Evolutionary conservation across 2,329 filamentous ascomycete species (phyloP).

Genomic region (Diaporthe citriasiana): DNA sequence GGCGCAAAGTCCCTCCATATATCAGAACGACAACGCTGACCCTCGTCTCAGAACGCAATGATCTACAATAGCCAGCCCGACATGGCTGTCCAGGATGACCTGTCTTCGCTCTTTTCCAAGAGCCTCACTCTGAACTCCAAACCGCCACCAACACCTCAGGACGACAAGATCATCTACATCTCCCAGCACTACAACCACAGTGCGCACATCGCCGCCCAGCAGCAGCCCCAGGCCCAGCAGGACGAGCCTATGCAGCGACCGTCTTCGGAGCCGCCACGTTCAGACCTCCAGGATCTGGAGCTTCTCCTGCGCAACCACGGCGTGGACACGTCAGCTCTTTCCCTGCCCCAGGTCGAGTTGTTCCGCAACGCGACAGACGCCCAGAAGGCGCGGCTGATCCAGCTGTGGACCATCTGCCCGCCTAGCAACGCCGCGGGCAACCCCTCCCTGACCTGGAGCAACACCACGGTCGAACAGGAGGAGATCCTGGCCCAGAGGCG

Average conservation of each 20-base stretch:
- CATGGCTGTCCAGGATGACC: slow-evolving; percentile 83
- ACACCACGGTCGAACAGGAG: slow-evolving; percentile 69
- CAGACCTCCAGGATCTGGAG: slow-evolving; percentile 66
- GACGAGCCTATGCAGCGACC: slow-evolving; percentile 53
- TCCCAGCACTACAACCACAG: slow-evolving; percentile 90
- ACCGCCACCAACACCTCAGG: slow-evolving; percentile 51
- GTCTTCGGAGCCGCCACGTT: slow-evolving; percentile 65
- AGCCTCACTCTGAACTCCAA: slow-evolving; percentile 76
- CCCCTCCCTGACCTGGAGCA: slow-evolving; percentile 66
- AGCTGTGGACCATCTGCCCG: slow-evolving; percentile 88
- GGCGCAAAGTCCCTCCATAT: slow-evolving; percentile 15
- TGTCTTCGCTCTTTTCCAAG: slow-evolving; percentile 82
- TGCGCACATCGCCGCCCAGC: slow-evolving; percentile 68
- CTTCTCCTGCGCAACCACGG: slow-evolving; percentile 74
- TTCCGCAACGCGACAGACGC: slow-evolving; percentile 81
- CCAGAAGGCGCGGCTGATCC: slow-evolving; percentile 81
- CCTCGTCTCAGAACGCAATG: slow-evolving; percentile 50
- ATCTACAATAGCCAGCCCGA: slow-evolving; percentile 57
- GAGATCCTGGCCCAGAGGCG: slow-evolving; percentile 71
- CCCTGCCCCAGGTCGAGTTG: slow-evolving; percentile 81
- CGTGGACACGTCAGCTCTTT: slow-evolving; percentile 78
- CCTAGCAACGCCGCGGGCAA: slow-evolving; percentile 71
- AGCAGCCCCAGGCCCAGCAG: slow-evolving; percentile 51
- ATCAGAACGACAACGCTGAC: slow-evolving; percentile 10
- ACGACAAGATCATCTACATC: slow-evolving; percentile 74